Evolutionary conservation across 306 rosid species (phyloP).

Genomic region (Prunus mume): DNA sequence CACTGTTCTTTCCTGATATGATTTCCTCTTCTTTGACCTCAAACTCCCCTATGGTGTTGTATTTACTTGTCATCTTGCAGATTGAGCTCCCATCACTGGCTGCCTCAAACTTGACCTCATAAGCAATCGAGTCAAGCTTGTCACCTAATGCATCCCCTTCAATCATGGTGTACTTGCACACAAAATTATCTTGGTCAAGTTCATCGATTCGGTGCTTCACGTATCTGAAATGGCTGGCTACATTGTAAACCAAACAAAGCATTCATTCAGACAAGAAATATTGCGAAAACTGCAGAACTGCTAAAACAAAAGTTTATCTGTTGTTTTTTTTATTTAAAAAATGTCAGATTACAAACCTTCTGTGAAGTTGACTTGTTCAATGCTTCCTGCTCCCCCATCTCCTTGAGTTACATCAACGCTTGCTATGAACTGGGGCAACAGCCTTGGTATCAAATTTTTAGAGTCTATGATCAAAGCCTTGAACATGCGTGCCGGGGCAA

Average conservation of each 20-base stretch:
- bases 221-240: slow-evolving; percentile 50
- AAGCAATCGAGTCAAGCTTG: slow-evolving; percentile 59
- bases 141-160: slow-evolving; percentile 76
- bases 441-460: slow-evolving; percentile 55
- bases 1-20: slow-evolving; percentile 67
- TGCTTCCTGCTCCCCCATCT: slow-evolving; percentile 68
- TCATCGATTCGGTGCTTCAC: slow-evolving; percentile 60
- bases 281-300: not conserved
- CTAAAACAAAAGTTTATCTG: not conserved
- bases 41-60: slow-evolving; percentile 42
- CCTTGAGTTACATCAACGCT: slow-evolving; percentile 50
- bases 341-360: slow-evolving; percentile 36
- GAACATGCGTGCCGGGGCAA: slow-evolving; percentile 59
- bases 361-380: slow-evolving; percentile 68
- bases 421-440: slow-evolving; percentile 60
- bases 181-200: slow-evolving; percentile 51
- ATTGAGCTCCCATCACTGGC: slow-evolving; percentile 57
- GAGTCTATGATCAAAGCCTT: slow-evolving; percentile 65
- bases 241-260: slow-evolving; percentile 16
- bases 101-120: slow-evolving; percentile 71
- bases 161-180: slow-evolving; percentile 67
- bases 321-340: not conserved
- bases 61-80: slow-evolving; percentile 56
- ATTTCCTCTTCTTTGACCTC: slow-evolving; percentile 58
- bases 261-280: not conserved